phyloP scores from a whole-genome alignment of 129 eudicot genomes.

The Flaveria trinervia region DNA sequence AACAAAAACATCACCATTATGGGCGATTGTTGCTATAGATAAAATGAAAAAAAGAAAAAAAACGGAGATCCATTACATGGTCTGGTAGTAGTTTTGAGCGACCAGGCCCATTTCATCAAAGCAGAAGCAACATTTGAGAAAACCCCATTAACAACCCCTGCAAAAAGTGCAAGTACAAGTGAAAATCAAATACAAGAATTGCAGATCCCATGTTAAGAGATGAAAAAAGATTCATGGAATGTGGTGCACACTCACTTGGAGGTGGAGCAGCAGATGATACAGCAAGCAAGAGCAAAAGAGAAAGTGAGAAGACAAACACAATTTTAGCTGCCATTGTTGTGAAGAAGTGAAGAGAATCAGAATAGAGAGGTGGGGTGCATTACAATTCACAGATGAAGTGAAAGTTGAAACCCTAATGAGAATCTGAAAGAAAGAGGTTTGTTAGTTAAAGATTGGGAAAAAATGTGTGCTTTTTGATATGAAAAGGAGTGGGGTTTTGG shows the following conservation, averaged over 20 bases:
- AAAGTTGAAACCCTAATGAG: constrained; percentile 40
- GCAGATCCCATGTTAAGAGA: constrained; percentile 19
- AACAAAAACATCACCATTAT: too few relatives aligned
- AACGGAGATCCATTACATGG: constrained; percentile 59
- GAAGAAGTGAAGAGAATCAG: constrained; percentile 3
- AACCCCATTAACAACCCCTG: constrained; percentile 44
- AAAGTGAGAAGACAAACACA: constrained; percentile 36
- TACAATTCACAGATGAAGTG: constrained; percentile 6
- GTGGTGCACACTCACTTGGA: constrained; percentile 58
- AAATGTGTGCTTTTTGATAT: constrained; percentile 8
- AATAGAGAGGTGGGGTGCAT: constrained; percentile 27
- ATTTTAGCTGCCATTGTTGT: constrained; percentile 45
- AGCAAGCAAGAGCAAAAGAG: constrained; percentile 49
- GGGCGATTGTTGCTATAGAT: too few relatives aligned
- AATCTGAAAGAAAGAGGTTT: constrained; percentile 9
- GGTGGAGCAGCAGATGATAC: constrained; percentile 60
- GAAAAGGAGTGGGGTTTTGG: constrained; percentile 43
- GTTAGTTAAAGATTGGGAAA: constrained; percentile 26
- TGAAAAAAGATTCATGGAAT: background rate
- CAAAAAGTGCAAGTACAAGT: constrained; percentile 10
- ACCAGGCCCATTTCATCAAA: constrained; percentile 78
- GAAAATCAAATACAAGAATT: background rate
- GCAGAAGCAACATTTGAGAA: constrained; percentile 68
- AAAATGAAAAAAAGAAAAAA: background rate
- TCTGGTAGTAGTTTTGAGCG: constrained; percentile 71